A percentile compares a stretch with the other conserved stretches of the same genome.
These are phyloP conservation scores for Rhynchosporium secalis DNA, from an alignment of 2,329 filamentous ascomycete species.

Conservation along the genomic window DNA sequence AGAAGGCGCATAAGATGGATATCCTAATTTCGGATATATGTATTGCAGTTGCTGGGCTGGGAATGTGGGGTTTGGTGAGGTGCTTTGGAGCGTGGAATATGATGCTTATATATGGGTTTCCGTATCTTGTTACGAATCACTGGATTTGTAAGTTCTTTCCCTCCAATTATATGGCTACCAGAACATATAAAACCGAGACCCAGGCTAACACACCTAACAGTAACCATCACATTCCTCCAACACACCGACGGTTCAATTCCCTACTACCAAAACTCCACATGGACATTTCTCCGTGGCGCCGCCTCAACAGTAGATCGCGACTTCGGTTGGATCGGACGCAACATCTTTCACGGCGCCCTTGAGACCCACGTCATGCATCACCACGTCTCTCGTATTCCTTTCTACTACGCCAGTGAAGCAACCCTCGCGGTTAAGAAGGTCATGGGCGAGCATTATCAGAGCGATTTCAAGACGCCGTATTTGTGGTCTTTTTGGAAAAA, in stretches of 20 bases:
- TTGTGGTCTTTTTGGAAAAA: conserved; percentile 38
- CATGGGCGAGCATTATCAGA: conserved; percentile 53
- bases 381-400: conserved; percentile 58
- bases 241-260: conserved; percentile 61
- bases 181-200: background rate
- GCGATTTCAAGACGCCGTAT: conserved; percentile 40
- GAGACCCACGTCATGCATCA: conserved; percentile 64
- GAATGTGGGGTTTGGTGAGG: conserved; percentile 40
- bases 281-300: conserved; percentile 62
- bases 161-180: background rate
- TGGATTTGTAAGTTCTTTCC: conserved; percentile 56
- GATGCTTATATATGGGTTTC: conserved; percentile 62
- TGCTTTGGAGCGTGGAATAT: conserved; percentile 55
- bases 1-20: conserved; percentile 52
- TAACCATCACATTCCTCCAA: conserved; percentile 75
- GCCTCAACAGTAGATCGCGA: conserved; percentile 62
- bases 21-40: conserved; percentile 62
- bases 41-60: conserved; percentile 50
- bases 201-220: conserved; percentile 42
- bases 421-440: conserved; percentile 55
- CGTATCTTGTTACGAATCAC: conserved; percentile 69
- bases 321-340: conserved; percentile 60
- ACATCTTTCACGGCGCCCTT: conserved; percentile 65
- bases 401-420: conserved; percentile 58
- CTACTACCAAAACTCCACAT: conserved; percentile 58